Evolutionary conservation across 306 rosid genomes (phyloP), one percentile per base, ranked within the genome.

Genomic region (Castanea mollissima): DNA sequence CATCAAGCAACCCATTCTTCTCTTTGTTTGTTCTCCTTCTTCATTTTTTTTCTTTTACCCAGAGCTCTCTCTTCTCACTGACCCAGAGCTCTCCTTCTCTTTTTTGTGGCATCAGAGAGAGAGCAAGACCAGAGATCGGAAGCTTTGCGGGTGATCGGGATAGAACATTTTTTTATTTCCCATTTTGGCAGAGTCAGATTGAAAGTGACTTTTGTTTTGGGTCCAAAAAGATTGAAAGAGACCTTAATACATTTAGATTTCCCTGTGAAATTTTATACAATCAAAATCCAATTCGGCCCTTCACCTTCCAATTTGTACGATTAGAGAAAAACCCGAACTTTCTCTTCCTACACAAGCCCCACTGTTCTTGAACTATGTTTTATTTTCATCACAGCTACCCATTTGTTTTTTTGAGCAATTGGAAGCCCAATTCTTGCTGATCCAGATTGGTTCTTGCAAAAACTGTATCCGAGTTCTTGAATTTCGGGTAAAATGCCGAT

Each of bases 401-500:
- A 60, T 58, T 74, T 82, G 80, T n/a, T 71, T 76, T 76, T 74
- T 27, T 63, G 8, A 78, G 75, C 75, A 75, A 46, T 79, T 77
- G 63, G 65, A 74, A 35, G 65, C 65, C 76, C 74, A 38, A 21
- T 35, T 76, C 69, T 80, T 67, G 80, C 83, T 71, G 92, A 91
- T 82, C 91, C 86, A 78, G 84, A 84, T 79, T 87, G 82, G 83
- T 87, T 79, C 81, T 11, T 71, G 74, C 85, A 21, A 73, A 76
- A 79, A 74, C 69, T 81, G 59, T 35, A 55, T 67, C 78, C 65
- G 83, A 80, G 83, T 76, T 87, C 60, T 70, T 52, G 21, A 78
- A 27, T 84, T 84, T 79, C 89, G 83, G 96, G 93, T 86, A 88
- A 82, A 76, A 75, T 73, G 72, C 80, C 15, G 62, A 79, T 77